Conservation (phyloP, 1,284 basidiomycete genomes). For the Gymnopus androsaceus region DNA sequence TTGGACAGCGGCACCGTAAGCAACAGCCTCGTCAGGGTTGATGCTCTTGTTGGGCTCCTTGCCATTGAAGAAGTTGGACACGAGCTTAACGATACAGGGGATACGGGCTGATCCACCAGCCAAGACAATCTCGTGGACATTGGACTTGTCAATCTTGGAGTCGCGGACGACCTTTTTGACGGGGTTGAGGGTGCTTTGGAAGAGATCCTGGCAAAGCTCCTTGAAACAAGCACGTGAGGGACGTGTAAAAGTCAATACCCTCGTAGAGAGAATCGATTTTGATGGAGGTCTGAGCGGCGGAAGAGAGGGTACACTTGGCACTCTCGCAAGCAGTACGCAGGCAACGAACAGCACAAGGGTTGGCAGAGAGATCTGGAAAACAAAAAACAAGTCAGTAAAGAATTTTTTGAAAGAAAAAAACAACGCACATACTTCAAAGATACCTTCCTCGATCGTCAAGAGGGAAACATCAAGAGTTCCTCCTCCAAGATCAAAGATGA, state of each 20-base stretch:
- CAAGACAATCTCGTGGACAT: slow-evolving; percentile 95
- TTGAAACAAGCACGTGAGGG: slow-evolving; percentile 99
- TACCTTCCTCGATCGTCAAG: slow-evolving; percentile 73
- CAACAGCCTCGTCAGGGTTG: too few species aligned
- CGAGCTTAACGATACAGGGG: too few species aligned
- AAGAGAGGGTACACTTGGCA: slow-evolving; percentile 98
- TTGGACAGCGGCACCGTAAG: too few species aligned
- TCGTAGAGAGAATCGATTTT: slow-evolving; percentile 98
- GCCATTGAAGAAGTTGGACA: too few species aligned
- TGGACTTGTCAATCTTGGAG: slow-evolving; percentile 96
- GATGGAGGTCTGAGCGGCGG: slow-evolving; percentile 94
- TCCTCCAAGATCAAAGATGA: slow-evolving; percentile 89
- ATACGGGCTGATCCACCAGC: too few species aligned
- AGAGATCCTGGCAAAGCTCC: slow-evolving; percentile 96
- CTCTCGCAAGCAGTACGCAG: slow-evolving; percentile 98
- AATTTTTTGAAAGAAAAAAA: too few species aligned
- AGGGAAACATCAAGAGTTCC: slow-evolving; percentile 83
- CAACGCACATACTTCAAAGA: slow-evolving; percentile 82
- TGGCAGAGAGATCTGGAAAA: slow-evolving; percentile 89
- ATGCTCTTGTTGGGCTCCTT: too few species aligned
- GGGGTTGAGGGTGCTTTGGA: slow-evolving; percentile 95
- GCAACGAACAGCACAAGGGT: slow-evolving; percentile 95
- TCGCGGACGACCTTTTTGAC: slow-evolving; percentile 99
- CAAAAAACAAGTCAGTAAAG: too few species aligned
- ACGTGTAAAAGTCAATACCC: slow-evolving; percentile 98